These are phyloP conservation scores for Anisodus tanguticus DNA, from an alignment of 257 asterid species.

Conservation along the genomic window DNA sequence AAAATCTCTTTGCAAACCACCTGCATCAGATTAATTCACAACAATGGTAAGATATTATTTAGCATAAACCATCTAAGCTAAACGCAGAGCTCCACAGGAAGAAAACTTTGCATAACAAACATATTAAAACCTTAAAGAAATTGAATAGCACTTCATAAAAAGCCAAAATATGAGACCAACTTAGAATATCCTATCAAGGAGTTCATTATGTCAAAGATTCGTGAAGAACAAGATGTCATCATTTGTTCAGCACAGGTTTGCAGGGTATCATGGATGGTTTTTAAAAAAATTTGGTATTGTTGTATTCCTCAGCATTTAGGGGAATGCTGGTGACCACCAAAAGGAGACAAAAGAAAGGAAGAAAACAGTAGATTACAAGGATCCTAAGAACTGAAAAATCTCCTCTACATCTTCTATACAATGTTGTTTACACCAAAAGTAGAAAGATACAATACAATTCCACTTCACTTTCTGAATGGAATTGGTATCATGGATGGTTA, in stretches of 20 bases:
- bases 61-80: constrained; percentile 6
- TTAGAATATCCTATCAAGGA: background rate
- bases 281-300: no score
- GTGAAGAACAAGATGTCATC: background rate
- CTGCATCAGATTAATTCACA: constrained; percentile 46
- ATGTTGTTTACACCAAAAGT: no score
- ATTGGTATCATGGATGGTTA: constrained; percentile 1
- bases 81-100: background rate
- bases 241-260: background rate
- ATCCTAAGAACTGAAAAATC: no score
- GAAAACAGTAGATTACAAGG: no score
- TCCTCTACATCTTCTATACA: no score
- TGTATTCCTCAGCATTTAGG: no score
- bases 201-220: background rate
- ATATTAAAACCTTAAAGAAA: background rate
- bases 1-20: constrained; percentile 98
- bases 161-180: background rate
- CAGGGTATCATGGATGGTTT: constrained; percentile 12
- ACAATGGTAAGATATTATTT: background rate
- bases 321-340: no score
- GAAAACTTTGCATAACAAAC: background rate
- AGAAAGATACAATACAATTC: no score
- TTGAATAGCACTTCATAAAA: background rate
- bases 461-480: no score
- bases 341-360: no score